Conservation (phyloP, 768 basidiomycete genomes). For the Lactarius indigo region DNA sequence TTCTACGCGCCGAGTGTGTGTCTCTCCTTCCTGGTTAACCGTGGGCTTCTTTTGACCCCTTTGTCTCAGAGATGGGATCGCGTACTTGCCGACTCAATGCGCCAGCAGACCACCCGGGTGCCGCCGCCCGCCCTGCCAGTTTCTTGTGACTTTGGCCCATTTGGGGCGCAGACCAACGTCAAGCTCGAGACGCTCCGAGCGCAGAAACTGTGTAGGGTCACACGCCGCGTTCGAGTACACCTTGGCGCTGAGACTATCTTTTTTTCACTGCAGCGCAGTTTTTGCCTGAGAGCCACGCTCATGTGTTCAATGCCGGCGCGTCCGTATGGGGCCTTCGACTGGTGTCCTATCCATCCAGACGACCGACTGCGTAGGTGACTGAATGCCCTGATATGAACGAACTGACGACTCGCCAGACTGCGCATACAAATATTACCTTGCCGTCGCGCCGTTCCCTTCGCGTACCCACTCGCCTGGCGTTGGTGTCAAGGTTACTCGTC, state of each 20-base stretch:
- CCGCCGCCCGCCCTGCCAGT: slow-evolving; percentile 50
- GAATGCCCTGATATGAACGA: no score
- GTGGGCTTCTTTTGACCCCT: slow-evolving; percentile 1
- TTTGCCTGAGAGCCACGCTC: slow-evolving; percentile 53
- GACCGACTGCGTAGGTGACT: slow-evolving; percentile 49
- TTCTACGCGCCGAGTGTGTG: slow-evolving; percentile 45
- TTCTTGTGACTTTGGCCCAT: slow-evolving; percentile 64
- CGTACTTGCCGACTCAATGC: slow-evolving; percentile 56
- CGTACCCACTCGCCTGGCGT: slow-evolving; percentile 60
- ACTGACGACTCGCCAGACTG: slow-evolving; percentile 38
- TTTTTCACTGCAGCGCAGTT: slow-evolving; percentile 48
- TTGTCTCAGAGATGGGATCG: slow-evolving; percentile 46
- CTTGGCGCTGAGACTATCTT: neutral
- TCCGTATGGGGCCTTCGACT: slow-evolving; percentile 92
- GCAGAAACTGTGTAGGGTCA: slow-evolving; percentile 52
- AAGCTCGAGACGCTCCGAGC: slow-evolving; percentile 55
- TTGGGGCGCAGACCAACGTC: slow-evolving; percentile 47
- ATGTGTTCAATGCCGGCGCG: slow-evolving; percentile 83
- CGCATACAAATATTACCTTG: slow-evolving; percentile 72
- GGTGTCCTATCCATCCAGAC: slow-evolving; percentile 77
- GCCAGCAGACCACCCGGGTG: slow-evolving; percentile 47
- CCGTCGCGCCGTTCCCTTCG: slow-evolving; percentile 72
- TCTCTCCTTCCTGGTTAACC: slow-evolving; percentile 22
- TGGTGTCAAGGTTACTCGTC: slow-evolving; percentile 54
- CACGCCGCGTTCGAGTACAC: neutral